These are phyloP conservation scores for Apophysomyces sp. DNA, from an alignment of 371 early-diverging fungal species.

Conservation along the genomic window DNA sequence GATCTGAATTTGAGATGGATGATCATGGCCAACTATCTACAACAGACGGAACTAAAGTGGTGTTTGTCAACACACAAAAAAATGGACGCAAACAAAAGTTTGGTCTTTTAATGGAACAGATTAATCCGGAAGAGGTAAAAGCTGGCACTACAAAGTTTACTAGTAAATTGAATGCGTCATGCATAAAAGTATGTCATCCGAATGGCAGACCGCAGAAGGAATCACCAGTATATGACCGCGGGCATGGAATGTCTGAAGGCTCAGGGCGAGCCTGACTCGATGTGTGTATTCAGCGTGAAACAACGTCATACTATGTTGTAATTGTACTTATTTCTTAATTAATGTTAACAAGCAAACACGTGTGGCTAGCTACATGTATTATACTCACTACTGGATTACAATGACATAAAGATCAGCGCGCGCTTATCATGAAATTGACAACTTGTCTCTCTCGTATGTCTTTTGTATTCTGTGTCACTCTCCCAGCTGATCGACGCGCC, in stretches of 20 bases:
- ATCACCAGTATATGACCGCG: constrained; percentile 11
- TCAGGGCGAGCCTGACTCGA: constrained; percentile 7
- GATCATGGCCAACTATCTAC: constrained; percentile 7
- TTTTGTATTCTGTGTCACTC: too few species aligned
- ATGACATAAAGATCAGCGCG: too few species aligned
- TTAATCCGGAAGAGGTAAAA: constrained; percentile 8
- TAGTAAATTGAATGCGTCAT: not conserved
- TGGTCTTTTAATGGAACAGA: constrained; percentile 5
- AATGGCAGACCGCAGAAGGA: constrained; percentile 7
- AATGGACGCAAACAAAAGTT: not conserved
- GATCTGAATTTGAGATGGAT: constrained; percentile 8
- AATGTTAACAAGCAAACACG: too few species aligned
- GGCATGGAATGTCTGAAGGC: constrained; percentile 6
- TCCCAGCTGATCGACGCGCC: too few species aligned
- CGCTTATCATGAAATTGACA: too few species aligned
- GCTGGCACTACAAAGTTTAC: not conserved
- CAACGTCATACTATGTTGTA: not conserved
- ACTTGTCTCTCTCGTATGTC: too few species aligned
- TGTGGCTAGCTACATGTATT: too few species aligned
- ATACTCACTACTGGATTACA: too few species aligned
- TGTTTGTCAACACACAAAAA: not conserved
- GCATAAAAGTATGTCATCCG: constrained; percentile 13
- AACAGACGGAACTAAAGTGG: not conserved
- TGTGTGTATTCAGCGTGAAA: constrained; percentile 9
- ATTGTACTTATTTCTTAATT: too few species aligned